phyloP scores from a whole-genome alignment of 2,329 filamentous ascomycete species.

The Talaromyces pinophilus region DNA sequence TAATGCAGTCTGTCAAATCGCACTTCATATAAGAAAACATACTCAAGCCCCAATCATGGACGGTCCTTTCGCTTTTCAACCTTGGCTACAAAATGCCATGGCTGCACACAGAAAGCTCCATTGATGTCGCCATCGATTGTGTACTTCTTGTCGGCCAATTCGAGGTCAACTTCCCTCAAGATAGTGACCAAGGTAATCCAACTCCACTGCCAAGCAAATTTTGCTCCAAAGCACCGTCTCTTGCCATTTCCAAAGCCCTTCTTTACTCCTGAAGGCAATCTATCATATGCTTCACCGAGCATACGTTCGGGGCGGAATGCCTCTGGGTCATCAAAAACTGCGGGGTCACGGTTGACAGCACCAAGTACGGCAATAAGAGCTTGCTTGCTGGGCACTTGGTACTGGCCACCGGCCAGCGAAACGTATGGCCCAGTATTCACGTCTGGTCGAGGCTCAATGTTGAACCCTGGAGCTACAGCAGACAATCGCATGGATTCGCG shows the following conservation, averaged over 20 bases:
- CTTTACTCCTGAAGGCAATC: constrained; percentile 63
- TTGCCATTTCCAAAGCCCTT: constrained; percentile 74
- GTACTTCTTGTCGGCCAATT: constrained; percentile 58
- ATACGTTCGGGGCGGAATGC: constrained; percentile 72
- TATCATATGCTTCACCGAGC: constrained; percentile 68
- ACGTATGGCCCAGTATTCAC: constrained; percentile 44
- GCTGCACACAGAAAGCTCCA: constrained; percentile 23
- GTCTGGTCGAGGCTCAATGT: constrained; percentile 55
- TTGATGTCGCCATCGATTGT: constrained; percentile 21
- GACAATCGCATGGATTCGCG: constrained; percentile 66
- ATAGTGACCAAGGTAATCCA: constrained; percentile 62
- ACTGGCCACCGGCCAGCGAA: constrained; percentile 61
- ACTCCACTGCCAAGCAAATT: constrained; percentile 74
- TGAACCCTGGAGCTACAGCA: constrained; percentile 62
- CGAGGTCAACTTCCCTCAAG: constrained; percentile 70
- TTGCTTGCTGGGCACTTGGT: constrained; percentile 58
- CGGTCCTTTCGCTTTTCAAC: constrained; percentile 19
- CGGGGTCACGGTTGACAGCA: constrained; percentile 64
- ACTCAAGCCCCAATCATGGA: background rate
- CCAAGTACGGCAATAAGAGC: constrained; percentile 55
- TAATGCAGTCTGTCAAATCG: background rate
- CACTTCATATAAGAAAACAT: background rate
- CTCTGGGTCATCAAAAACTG: constrained; percentile 64
- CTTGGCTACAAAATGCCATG: constrained; percentile 20
- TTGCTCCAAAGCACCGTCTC: constrained; percentile 69